These are phyloP conservation scores for Debaryomyces fabryi DNA, from an alignment of 1,139 yeast species.

Conservation along the genomic window DNA sequence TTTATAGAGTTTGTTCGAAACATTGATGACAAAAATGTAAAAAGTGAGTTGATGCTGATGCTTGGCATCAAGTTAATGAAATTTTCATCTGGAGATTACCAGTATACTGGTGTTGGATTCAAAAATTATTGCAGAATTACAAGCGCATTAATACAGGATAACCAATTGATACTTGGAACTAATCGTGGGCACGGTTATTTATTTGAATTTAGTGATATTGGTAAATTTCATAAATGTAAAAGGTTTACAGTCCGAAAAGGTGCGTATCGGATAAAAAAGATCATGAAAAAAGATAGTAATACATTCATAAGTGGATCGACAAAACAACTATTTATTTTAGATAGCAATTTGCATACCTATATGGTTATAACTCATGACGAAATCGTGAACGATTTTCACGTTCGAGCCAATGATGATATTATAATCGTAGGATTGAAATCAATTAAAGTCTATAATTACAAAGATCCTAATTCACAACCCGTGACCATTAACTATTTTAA, in stretches of 20 bases:
- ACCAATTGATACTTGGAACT: constrained; percentile 10
- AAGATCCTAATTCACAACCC: not conserved
- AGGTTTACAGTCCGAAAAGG: not conserved
- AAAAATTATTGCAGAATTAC: constrained; percentile 4
- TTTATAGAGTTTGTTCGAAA: not conserved
- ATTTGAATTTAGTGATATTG: not conserved
- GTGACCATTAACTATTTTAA: constrained; percentile 9
- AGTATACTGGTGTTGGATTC: not conserved
- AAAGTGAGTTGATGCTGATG: constrained; percentile 1
- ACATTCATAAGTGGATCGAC: constrained; percentile 1
- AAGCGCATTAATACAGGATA: constrained; percentile 1
- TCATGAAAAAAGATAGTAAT: not conserved
- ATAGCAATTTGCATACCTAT: not conserved
- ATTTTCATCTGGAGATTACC: not conserved
- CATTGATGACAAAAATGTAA: not conserved
- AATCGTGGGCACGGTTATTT: constrained; percentile 8
- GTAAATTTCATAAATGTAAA: not conserved
- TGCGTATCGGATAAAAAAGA: not conserved
- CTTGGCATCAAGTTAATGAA: constrained; percentile 6
- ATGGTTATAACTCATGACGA: constrained; percentile 1
- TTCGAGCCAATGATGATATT: not conserved
- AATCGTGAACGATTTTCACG: constrained; percentile 4
- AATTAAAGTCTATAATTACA: constrained; percentile 1
- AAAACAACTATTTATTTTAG: not conserved
- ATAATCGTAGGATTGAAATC: constrained; percentile 10